A percentile compares a stretch with the other conserved stretches of the same genome.
Conservation (phyloP, 179 eudicot genomes). For the Dionaea muscipula region DNA sequence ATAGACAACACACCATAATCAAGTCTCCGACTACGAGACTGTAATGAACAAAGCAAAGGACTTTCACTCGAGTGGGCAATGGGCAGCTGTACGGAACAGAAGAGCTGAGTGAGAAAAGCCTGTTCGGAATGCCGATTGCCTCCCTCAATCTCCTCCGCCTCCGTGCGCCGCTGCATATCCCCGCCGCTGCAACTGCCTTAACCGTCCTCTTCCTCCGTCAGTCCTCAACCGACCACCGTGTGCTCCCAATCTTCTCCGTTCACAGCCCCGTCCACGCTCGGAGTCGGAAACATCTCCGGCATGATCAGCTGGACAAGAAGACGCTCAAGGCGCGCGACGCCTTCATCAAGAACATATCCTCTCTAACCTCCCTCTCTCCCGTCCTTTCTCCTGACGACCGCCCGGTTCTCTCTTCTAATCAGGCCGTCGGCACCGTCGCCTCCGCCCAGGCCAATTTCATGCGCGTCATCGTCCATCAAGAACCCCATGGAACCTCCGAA, state of each 20-base stretch:
- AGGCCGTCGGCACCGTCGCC: constrained; percentile 57
- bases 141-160: too few relatives aligned
- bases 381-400: constrained; percentile 23
- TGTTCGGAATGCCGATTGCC: too few relatives aligned
- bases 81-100: too few relatives aligned
- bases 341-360: constrained; percentile 29
- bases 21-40: too few relatives aligned
- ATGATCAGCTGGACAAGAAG: constrained; percentile 28
- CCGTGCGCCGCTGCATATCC: too few relatives aligned
- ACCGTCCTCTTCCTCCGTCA: too few relatives aligned
- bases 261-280: constrained; percentile 21
- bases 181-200: too few relatives aligned
- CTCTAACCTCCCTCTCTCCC: constrained; percentile 27
- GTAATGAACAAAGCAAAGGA: too few relatives aligned
- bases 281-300: constrained; percentile 19
- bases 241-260: constrained; percentile 23
- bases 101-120: too few relatives aligned
- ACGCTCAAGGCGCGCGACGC: constrained; percentile 40
- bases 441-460: constrained; percentile 89
- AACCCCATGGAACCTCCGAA: constrained; percentile 13
- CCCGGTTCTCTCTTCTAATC: constrained; percentile 29
- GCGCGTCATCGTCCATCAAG: constrained; percentile 66
- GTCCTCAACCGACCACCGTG: too few relatives aligned
- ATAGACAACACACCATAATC: too few relatives aligned
- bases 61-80: too few relatives aligned